phyloP scores from a whole-genome alignment of 768 basidiomycete genomes.

The Collybia nuda region DNA sequence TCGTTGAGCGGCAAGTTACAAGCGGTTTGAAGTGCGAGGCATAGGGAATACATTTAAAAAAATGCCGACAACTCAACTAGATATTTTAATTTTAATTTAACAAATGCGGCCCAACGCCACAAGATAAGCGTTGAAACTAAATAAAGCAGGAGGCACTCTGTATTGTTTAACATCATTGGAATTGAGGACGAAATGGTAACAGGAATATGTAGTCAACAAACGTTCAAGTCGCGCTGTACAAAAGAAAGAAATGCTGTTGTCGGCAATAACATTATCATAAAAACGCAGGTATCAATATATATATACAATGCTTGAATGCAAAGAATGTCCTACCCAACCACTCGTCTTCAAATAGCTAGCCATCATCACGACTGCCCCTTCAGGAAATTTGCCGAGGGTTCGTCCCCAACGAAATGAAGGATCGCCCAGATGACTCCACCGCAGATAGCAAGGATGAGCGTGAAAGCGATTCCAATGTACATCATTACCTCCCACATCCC shows the following conservation, averaged over 20 bases:
- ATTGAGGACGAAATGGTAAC: too few species aligned
- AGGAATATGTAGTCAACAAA: too few species aligned
- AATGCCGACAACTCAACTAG: too few species aligned
- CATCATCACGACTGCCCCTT: background rate
- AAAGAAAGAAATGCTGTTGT: background rate
- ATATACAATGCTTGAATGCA: background rate
- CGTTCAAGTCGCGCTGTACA: too few species aligned
- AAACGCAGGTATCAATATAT: background rate
- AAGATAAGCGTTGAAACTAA: too few species aligned
- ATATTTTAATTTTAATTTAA: too few species aligned
- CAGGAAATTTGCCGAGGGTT: background rate
- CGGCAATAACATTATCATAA: slow-evolving; percentile 1
- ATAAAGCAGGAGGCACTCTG: too few species aligned
- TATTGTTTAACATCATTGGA: too few species aligned
- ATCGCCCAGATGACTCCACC: slow-evolving; percentile 11
- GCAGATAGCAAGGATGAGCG: slow-evolving; percentile 10
- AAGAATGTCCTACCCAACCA: background rate
- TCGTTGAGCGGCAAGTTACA: too few species aligned
- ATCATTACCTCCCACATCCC: slow-evolving; percentile 22
- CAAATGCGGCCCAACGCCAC: too few species aligned
- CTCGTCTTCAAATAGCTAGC: background rate
- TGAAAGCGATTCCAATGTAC: slow-evolving; percentile 23
- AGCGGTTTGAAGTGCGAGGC: too few species aligned
- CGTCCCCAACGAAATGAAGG: slow-evolving; percentile 9
- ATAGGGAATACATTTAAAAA: too few species aligned